Evolutionary conservation across 176 grass and related monocot genomes (phyloP), one percentile per base, ranked within the genome.

Genomic region (Eragrostis curvula): DNA sequence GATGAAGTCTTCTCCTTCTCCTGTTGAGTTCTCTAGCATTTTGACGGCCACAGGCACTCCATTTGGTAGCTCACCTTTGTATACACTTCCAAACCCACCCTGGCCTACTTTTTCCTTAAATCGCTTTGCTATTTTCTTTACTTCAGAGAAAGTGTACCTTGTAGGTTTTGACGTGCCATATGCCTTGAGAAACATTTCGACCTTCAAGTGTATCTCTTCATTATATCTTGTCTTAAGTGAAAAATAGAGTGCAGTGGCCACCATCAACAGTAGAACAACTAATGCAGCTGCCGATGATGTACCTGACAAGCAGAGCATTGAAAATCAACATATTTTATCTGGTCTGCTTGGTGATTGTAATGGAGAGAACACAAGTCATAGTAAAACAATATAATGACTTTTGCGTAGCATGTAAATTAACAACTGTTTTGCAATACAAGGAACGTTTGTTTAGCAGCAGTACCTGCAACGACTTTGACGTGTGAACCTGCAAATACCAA

Each of bases 41-140:
- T 93, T 93, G 30, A 93, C 59, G 14, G 91, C 91, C 28, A 93
- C 87, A 1, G 80, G 91, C 25, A 92, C 59, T 71, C 87, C 87
- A 51, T 87, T 93, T n/a, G 67, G n/a, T 61, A 90, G 46, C 50
- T 85, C 85, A 0, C 87, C 84, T 87, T 77, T 92, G 45, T 92
- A 86, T 25, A 92, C 87, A 72, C 46, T 84, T 56, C 87, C 90
- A 47, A 89, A 90, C 16, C 85, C 91, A 39, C 91, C 87, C 14
- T 90, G 87, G 3, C 91, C 78, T 41, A 93, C 40, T 36, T 36
- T 36, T 36, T 36, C 32, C 32, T 36, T 36, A 36, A 36, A 36
- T 36, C 32, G 32, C 32, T 36, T 36, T 36, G 32, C 32, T 36
- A 36, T 36, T 36, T 36, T 36, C 32, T 36, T 36, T 36, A 36